Conservation (phyloP, 2,329 filamentous ascomycete species). For the Fusarium virguliforme region DNA sequence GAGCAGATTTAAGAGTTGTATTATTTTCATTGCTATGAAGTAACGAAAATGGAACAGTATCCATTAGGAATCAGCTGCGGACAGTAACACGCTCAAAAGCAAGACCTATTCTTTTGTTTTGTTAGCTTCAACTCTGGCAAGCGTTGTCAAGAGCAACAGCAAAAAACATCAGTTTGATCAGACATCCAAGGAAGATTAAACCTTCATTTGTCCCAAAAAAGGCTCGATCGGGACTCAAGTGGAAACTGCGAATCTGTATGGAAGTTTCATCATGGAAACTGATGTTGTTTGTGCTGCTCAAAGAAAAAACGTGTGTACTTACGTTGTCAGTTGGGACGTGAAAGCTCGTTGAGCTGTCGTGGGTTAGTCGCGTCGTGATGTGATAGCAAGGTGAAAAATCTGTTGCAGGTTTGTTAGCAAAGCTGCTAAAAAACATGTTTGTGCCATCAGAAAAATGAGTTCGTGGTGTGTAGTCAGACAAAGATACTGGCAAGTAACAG, state of each 20-base stretch:
- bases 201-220: slow-evolving; percentile 79
- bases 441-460: slow-evolving; percentile 18
- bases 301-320: slow-evolving; percentile 36
- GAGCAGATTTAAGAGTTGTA: slow-evolving; percentile 2
- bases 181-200: slow-evolving; percentile 83
- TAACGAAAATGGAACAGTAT: too few relatives aligned
- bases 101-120: slow-evolving; percentile 28
- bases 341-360: slow-evolving; percentile 25
- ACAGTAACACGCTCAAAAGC: not conserved
- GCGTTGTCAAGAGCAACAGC: slow-evolving; percentile 30
- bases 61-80: not conserved
- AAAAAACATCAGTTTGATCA: slow-evolving; percentile 62
- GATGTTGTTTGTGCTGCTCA: slow-evolving; percentile 16
- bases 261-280: slow-evolving; percentile 78
- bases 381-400: slow-evolving; percentile 32
- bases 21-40: not conserved
- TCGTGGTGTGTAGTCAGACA: slow-evolving; percentile 73
- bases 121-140: slow-evolving; percentile 45
- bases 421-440: slow-evolving; percentile 16
- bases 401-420: slow-evolving; percentile 45
- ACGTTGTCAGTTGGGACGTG: slow-evolving; percentile 24
- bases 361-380: slow-evolving; percentile 25
- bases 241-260: slow-evolving; percentile 90
- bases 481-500: slow-evolving; percentile 95
- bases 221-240: slow-evolving; percentile 82